These are phyloP conservation scores for Nitzschia sp. DNA, from an alignment of 108 stramenopile species.

Conservation along the genomic window DNA sequence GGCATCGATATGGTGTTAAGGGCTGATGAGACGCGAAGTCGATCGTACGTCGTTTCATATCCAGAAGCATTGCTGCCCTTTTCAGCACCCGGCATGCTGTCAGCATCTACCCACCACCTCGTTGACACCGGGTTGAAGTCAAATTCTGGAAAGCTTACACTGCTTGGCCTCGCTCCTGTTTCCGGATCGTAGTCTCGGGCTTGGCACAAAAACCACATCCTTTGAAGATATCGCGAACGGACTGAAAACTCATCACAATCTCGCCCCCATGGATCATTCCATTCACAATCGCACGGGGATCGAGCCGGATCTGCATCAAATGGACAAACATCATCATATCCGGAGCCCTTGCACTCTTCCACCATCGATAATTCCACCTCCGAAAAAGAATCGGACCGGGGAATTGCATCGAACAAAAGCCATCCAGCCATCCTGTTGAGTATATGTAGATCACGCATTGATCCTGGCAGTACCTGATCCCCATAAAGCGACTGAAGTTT, in stretches of 20 bases:
- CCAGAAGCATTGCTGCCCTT: slow-evolving; percentile 36
- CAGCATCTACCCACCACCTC: slow-evolving; percentile 37
- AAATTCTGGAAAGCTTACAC: slow-evolving; percentile 24
- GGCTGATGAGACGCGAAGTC: slow-evolving; percentile 44
- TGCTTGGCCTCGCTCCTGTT: slow-evolving; percentile 34
- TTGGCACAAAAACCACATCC: slow-evolving; percentile 30
- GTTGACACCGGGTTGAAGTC: slow-evolving; percentile 42
- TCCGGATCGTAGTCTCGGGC: slow-evolving; percentile 28
- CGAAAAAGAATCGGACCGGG: slow-evolving; percentile 36
- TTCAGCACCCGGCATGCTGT: slow-evolving; percentile 34
- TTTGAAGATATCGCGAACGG: slow-evolving; percentile 35
- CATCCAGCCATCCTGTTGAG: slow-evolving; percentile 43
- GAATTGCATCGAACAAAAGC: slow-evolving; percentile 52
- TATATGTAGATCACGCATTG: slow-evolving; percentile 46
- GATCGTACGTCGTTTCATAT: slow-evolving; percentile 50
- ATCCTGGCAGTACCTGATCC: slow-evolving; percentile 17
- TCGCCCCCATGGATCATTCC: slow-evolving; percentile 40
- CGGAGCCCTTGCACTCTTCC: slow-evolving; percentile 56
- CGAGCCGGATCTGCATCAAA: slow-evolving; percentile 15
- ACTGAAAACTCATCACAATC: slow-evolving; percentile 20
- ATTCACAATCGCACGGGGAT: slow-evolving; percentile 48
- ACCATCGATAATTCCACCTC: slow-evolving; percentile 27
- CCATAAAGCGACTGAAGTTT: slow-evolving; percentile 18
- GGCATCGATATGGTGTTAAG: slow-evolving; percentile 39
- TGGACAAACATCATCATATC: slow-evolving; percentile 23